Evolutionary conservation across 2,329 filamentous ascomycete species (phyloP).

Genomic region (Lasiodiplodia hormozganensis): DNA sequence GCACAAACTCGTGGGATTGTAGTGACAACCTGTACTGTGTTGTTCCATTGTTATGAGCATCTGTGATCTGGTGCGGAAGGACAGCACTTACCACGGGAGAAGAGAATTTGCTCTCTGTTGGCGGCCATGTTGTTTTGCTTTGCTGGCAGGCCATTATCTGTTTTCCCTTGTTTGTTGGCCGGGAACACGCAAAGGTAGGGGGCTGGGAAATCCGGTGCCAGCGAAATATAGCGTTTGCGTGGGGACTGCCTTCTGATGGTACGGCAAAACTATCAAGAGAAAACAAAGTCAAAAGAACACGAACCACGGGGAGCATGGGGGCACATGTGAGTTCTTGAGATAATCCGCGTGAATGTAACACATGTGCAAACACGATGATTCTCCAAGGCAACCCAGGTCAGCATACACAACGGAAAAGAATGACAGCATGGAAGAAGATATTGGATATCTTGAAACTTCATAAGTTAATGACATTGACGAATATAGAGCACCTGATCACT

Average conservation of each 20-base stretch:
- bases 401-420: neutral
- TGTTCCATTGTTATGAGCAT: neutral
- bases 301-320: neutral
- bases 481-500: neutral
- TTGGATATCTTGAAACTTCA: constrained; percentile 1
- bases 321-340: neutral
- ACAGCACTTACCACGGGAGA: neutral
- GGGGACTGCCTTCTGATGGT: neutral
- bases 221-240: neutral
- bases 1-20: neutral
- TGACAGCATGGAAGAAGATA: neutral
- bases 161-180: neutral
- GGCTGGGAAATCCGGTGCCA: neutral
- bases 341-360: neutral
- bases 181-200: neutral
- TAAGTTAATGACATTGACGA: constrained; percentile 3
- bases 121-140: neutral
- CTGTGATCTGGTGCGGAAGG: neutral
- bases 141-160: neutral
- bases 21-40: neutral
- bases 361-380: neutral
- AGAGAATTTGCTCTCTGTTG: neutral
- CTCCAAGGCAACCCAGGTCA: neutral
- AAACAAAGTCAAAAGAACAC: neutral
- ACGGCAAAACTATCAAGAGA: neutral